Evolutionary conservation across 164 flowering plant genomes (phyloP), one percentile per base, ranked within the genome.

Genomic region (Liriodendron chinense): DNA sequence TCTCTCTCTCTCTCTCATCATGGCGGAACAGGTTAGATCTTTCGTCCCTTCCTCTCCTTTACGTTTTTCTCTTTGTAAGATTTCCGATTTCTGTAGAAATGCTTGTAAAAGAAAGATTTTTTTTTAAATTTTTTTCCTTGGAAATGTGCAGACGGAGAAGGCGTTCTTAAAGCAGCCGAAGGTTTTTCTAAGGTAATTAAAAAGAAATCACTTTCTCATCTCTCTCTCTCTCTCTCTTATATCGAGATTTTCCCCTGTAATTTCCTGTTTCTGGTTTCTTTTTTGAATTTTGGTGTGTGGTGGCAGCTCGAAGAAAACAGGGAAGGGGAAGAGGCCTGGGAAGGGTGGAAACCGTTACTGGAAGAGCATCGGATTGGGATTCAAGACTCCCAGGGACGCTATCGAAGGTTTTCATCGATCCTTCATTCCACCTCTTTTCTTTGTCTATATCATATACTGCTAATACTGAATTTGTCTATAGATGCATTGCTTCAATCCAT

Each of bases 251-350:
- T 50, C 18, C 7, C 22, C 61, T 5, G 9, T 1, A 34, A 62
- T 26, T 12, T 49, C 20, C 66, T 18, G 47, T 67, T 47, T 21
- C 47, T 65, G n/a, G n/a, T 64, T 23, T 12, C 1, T 65, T 69
- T 22, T 70, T 22, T 14, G 59, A 48, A 16, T 48, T 47, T 23
- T 47, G 2, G 22, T 18, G 34, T 48, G 56, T 47, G 64, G 70
- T 57, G 69, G 64, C 72, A 85, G 90, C 80, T 85, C 90, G 34
- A 87, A 87, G 87, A 87, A 87, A 76, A 48, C 86, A 0, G 88
- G 84, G 22, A 87, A 87, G 67, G 90, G 88, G 3, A 87, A 85
- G 82, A 83, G 86, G 70, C 88, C 88, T 3, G 88, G 90, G 49
- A 87, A 86, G 73, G 87, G 88, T 47, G 90, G 90, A 9, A 86